phyloP scores from a whole-genome alignment of 495 filamentous ascomycete genomes.

The Daldinia decipiens region DNA sequence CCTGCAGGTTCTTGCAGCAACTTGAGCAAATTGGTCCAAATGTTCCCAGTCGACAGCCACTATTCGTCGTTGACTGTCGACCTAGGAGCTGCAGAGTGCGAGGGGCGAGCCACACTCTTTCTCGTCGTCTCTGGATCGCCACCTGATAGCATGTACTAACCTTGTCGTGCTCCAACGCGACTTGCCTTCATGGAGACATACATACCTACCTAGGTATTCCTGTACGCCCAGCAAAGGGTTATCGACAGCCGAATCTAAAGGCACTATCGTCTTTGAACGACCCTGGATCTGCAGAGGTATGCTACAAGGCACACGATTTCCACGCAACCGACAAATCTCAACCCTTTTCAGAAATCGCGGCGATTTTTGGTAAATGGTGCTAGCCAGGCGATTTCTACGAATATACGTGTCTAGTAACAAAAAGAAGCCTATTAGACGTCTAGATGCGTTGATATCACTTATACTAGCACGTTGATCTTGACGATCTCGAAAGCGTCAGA shows the following conservation, averaged over 20 bases:
- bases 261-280: constrained; percentile 9
- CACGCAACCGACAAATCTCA: constrained; percentile 40
- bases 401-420: constrained; percentile 19
- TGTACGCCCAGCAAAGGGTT: constrained; percentile 25
- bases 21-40: constrained; percentile 42
- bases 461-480: constrained; percentile 25
- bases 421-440: constrained; percentile 12
- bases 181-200: constrained; percentile 31
- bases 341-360: constrained; percentile 29
- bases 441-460: constrained; percentile 18
- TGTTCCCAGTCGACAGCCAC: constrained; percentile 41
- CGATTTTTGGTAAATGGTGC: constrained; percentile 20
- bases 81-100: constrained; percentile 30
- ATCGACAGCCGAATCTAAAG: constrained; percentile 18
- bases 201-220: constrained; percentile 5
- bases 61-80: constrained; percentile 38
- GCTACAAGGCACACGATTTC: constrained; percentile 27
- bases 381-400: constrained; percentile 28
- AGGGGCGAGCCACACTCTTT: constrained; percentile 40
- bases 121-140: constrained; percentile 27
- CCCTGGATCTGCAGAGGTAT: constrained; percentile 38
- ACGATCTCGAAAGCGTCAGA: constrained; percentile 11
- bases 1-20: constrained; percentile 42
- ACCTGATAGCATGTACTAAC: constrained; percentile 40
- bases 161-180: constrained; percentile 31